Percentiles rank a stretch among this genome's conserved stretches.
Conservation (phyloP, 441 rosid genomes). For the Gossypium davidsonii region DNA sequence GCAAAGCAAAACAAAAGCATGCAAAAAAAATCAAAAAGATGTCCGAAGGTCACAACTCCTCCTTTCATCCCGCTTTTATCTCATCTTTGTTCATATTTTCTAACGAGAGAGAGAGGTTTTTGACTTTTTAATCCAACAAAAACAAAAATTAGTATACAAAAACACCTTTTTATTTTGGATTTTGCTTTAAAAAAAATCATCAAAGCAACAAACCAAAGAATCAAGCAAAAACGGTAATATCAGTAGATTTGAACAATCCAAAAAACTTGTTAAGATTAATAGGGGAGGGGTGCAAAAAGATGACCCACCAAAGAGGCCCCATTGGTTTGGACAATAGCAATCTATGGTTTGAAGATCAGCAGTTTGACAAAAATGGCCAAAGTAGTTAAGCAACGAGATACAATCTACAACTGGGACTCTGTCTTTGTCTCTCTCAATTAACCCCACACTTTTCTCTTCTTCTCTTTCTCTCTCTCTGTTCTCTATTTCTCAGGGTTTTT, state of each 20-base stretch:
- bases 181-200: slow-evolving; percentile 15
- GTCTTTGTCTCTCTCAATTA: slow-evolving; percentile 22
- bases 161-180: slow-evolving; percentile 10
- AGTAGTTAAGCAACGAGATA: slow-evolving; percentile 25
- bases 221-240: neutral
- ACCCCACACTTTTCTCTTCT: slow-evolving; percentile 17
- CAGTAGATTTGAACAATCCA: neutral
- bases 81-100: neutral
- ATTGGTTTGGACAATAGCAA: slow-evolving; percentile 39
- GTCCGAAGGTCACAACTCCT: slow-evolving; percentile 19
- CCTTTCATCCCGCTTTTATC: slow-evolving; percentile 17
- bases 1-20: slow-evolving; percentile 8
- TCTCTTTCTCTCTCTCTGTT: neutral
- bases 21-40: neutral
- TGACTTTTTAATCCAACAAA: slow-evolving; percentile 5
- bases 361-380: slow-evolving; percentile 42
- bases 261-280: neutral
- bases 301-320: slow-evolving; percentile 55
- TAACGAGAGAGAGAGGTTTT: slow-evolving; percentile 8
- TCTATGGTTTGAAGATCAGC: slow-evolving; percentile 34
- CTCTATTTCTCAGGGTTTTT: neutral
- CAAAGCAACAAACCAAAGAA: neutral
- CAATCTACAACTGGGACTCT: slow-evolving; percentile 32
- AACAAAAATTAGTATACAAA: neutral
- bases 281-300: neutral